Conservation (phyloP, 768 basidiomycete genomes). For the Steccherinum ochraceum region DNA sequence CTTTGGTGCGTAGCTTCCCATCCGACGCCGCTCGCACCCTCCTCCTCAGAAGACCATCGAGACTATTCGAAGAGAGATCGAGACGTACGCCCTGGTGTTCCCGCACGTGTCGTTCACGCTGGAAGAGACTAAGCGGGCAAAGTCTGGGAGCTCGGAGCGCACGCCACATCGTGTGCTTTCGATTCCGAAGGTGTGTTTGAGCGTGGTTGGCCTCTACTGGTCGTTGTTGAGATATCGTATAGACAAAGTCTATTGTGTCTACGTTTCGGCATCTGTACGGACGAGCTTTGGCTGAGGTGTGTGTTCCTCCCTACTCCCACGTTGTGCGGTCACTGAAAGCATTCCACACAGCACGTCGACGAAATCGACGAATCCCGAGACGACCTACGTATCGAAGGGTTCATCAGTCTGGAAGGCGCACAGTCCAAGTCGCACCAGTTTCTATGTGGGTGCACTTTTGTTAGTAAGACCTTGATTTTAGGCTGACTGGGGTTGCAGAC, state of each 20-base stretch:
- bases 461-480: too few species aligned
- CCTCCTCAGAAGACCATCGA: conserved; percentile 55
- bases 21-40: conserved; percentile 70
- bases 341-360: conserved; percentile 54
- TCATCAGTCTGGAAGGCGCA: conserved; percentile 76
- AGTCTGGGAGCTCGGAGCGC: conserved; percentile 25
- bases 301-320: conserved; percentile 12
- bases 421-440: conserved; percentile 79
- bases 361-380: conserved; percentile 41
- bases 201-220: too few species aligned
- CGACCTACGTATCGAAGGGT: conserved; percentile 59
- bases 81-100: conserved; percentile 67
- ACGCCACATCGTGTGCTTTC: conserved; percentile 42
- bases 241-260: conserved; percentile 61
- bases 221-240: not conserved
- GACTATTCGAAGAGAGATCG: conserved; percentile 63
- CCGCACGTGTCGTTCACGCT: conserved; percentile 65
- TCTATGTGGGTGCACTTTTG: conserved; percentile 52
- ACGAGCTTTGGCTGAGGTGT: conserved; percentile 60
- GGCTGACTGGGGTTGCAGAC: conserved; percentile 40
- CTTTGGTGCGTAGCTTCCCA: conserved; percentile 59
- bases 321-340: conserved; percentile 1
- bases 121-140: conserved; percentile 42
- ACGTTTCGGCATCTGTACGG: conserved; percentile 76
- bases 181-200: conserved; percentile 62